A percentile compares a stretch with the other conserved stretches of the same genome.
phyloP scores from a whole-genome alignment of 169 alveolate genomes.

The Theileria annulata region DNA sequence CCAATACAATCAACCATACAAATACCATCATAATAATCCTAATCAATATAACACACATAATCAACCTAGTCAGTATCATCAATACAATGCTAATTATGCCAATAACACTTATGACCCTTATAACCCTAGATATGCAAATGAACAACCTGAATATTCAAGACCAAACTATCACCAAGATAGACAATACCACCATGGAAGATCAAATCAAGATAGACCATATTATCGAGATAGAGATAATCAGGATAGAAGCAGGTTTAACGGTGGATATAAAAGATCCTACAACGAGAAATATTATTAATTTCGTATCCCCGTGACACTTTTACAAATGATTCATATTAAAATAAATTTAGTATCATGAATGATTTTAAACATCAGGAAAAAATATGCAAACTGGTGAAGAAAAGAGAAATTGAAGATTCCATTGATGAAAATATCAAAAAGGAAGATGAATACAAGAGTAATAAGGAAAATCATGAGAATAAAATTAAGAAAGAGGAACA shows the following conservation, averaged over 20 bases:
- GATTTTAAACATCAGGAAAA: not conserved
- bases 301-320: not conserved
- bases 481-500: not conserved
- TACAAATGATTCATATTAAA: not conserved
- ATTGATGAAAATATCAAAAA: not conserved
- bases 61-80: not conserved
- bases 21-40: not conserved
- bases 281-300: constrained; percentile 9
- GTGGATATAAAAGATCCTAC: not conserved
- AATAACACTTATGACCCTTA: not conserved
- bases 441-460: constrained; percentile 10
- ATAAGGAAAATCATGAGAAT: constrained; percentile 18
- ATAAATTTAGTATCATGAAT: constrained; percentile 1
- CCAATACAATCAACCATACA: not conserved
- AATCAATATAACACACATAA: not conserved
- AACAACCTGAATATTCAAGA: not conserved
- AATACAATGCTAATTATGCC: not conserved
- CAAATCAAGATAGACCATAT: not conserved
- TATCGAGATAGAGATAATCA: not conserved
- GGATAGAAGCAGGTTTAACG: not conserved
- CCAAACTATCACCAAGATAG: not conserved
- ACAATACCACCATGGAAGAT: not conserved
- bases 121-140: not conserved
- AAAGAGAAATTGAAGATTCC: not conserved
- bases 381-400: not conserved